phyloP scores from a whole-genome alignment of 176 grass and related monocot species.

The Eragrostis nindensis region DNA sequence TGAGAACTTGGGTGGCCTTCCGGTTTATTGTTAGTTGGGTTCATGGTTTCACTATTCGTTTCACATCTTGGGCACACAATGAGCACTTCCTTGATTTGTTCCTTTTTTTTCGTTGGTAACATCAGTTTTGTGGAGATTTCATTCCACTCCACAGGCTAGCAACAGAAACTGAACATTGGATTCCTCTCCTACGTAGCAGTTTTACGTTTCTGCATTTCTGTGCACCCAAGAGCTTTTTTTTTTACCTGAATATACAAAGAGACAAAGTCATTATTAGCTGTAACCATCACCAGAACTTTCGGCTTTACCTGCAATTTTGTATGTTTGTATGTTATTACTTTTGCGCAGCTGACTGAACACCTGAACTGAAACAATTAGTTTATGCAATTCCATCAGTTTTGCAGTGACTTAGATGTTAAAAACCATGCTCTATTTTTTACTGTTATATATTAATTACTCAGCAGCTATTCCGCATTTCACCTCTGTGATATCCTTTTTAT shows the following conservation, averaged over 20 bases:
- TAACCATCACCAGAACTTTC: slow-evolving; percentile 25
- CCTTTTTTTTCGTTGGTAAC: background rate
- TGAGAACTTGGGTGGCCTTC: background rate
- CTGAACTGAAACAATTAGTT: background rate
- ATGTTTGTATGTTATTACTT: background rate
- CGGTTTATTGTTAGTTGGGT: background rate
- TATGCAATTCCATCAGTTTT: slow-evolving; percentile 5
- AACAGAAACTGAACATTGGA: slow-evolving; percentile 7
- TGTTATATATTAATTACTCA: slow-evolving; percentile 32
- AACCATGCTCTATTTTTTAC: background rate
- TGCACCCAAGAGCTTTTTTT: background rate
- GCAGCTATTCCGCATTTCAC: slow-evolving; percentile 15
- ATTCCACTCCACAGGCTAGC: background rate
- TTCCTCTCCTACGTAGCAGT: slow-evolving; percentile 12
- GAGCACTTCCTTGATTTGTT: background rate
- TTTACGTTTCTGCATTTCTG: slow-evolving; percentile 1
- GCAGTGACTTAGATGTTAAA: background rate
- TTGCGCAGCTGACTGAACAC: slow-evolving; percentile 2
- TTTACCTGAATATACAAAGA: slow-evolving; percentile 3
- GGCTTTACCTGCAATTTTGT: slow-evolving; percentile 34
- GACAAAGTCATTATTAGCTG: slow-evolving; percentile 43
- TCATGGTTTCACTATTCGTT: slow-evolving; percentile 3
- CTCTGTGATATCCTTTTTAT: background rate
- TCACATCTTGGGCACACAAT: slow-evolving; percentile 6
- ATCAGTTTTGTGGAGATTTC: background rate